phyloP scores from a whole-genome alignment of 148 eudicot species.

The Rhododendron henanense region DNA sequence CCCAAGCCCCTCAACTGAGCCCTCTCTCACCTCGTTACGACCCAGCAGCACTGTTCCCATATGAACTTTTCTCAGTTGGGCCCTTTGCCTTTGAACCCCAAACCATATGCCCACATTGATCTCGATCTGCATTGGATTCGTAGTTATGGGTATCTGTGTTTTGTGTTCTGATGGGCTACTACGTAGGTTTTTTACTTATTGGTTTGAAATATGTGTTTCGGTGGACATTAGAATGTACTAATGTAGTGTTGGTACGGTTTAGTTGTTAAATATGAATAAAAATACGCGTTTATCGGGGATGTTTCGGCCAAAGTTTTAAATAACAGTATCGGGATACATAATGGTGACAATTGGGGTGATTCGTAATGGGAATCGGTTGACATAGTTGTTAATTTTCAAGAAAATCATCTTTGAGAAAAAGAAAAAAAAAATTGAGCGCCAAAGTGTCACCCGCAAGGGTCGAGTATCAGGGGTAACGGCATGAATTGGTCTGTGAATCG shows the following conservation, averaged over 20 bases:
- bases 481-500: no score
- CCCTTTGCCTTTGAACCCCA: constrained; percentile 44
- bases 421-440: no score
- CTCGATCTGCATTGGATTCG: background rate
- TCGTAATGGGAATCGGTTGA: no score
- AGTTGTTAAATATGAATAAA: background rate
- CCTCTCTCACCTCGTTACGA: background rate
- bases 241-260: background rate
- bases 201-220: background rate
- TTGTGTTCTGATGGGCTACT: background rate
- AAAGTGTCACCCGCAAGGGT: no score
- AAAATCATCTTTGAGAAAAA: no score
- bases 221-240: background rate
- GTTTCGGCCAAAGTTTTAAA: background rate
- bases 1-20: background rate
- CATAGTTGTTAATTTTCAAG: no score
- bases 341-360: no score
- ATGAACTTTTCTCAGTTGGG: constrained; percentile 27
- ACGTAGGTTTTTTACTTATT: background rate
- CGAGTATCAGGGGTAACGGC: no score
- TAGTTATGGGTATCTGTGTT: background rate
- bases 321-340: no score
- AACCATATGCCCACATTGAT: constrained; percentile 8
- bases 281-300: background rate
- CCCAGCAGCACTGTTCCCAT: background rate